phyloP scores from a whole-genome alignment of 371 early-diverging fungal species.

The Blastocladiella emersonii region DNA sequence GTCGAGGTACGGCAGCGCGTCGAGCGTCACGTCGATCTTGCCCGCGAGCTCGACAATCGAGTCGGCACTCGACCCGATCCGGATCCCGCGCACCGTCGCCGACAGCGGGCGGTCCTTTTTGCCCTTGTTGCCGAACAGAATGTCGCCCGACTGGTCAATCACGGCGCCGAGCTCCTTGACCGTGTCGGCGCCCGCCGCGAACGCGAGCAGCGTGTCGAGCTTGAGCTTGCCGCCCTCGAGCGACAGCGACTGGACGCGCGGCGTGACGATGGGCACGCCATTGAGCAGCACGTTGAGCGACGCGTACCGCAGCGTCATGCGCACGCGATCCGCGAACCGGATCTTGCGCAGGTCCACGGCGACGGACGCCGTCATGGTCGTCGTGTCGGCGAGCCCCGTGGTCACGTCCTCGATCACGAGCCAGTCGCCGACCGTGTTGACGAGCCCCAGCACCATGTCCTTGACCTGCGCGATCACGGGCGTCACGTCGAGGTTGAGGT shows the following conservation, averaged over 20 bases:
- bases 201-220: background rate
- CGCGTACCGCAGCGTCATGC: background rate
- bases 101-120: background rate
- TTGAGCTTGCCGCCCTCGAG: background rate
- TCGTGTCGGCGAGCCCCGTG: background rate
- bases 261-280: background rate
- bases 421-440: background rate
- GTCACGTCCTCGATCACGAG: background rate
- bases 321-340: background rate
- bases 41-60: background rate
- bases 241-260: background rate
- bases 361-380: background rate
- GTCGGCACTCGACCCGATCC: background rate
- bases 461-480: background rate
- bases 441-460: background rate
- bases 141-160: background rate
- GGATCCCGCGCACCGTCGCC: background rate
- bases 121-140: background rate
- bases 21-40: background rate
- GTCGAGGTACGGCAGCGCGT: background rate
- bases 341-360: background rate
- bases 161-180: background rate
- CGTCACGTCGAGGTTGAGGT: background rate
- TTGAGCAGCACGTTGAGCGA: background rate
- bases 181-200: background rate